Base-by-base conservation (phyloP, 2,329 filamentous ascomycete species). In the Fusarium sp. region DNA sequence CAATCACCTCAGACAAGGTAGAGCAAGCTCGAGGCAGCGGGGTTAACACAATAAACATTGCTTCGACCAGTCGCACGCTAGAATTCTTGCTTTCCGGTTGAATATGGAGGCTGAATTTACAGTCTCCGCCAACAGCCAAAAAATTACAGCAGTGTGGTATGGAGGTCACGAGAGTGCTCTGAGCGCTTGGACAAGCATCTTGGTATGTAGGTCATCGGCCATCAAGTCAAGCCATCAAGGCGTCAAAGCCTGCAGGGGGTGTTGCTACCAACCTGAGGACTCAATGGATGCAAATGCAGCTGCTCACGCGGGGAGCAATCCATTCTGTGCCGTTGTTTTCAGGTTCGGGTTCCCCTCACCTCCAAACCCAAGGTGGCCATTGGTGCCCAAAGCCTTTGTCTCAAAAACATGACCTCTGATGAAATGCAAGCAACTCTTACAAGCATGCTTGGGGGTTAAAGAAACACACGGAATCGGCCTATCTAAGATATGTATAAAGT, bases 351-450 rank as follows among this genome's bases (percentile, higher is more conserved):
- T 35, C 49, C 53, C 65, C 54, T 49, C 53, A n/a, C n/a, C n/a
- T n/a, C 35, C 35, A 50, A 48, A 43, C 20, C 33, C 29, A 26
- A 59, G 48, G 39, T 64, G 28, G 28, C 29, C 44, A 47, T 60
- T 60, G 53, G 46, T 44, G 28, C 46, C 63, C 46, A 29, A 39
- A 50, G 41, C 29, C 44, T 43, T 35, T 46, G 50, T 47, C 39
- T 23, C 46, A 29, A 50, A 41, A 26, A 38, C 23, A 29, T 15
- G 26, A 33, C 21, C 24, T 42, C n/a, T 55, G 41, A 20, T 50
- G 53, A 42, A 47, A 60, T 67, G 58, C 63, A 60, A 67, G 56
- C 24, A 43, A 39, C 59, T 68, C 60, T 71, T 65, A 61, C 62
- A 60, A 49, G 41, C 42, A 60, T n/a, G n/a, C n/a, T n/a, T n/a